phyloP scores from a whole-genome alignment of 257 asterid genomes.

The Solanum gandarillasii region DNA sequence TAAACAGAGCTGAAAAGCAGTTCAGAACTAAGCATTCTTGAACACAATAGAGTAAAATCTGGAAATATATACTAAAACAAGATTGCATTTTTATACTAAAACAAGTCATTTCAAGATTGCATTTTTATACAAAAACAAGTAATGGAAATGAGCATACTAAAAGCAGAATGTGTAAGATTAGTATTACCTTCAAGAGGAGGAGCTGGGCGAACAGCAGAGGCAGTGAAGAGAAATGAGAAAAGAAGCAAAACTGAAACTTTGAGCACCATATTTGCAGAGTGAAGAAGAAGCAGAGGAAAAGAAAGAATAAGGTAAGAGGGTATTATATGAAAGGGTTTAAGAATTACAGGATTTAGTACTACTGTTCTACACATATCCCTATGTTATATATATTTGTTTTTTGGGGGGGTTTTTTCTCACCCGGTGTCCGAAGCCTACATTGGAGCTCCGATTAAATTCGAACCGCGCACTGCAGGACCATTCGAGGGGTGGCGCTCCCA shows the following conservation, averaged over 20 bases:
- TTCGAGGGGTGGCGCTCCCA: accelerated
- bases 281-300: not conserved
- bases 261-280: conserved; percentile 21
- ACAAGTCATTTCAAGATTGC: not conserved
- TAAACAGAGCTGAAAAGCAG: not conserved
- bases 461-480: accelerated
- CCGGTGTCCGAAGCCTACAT: accelerated
- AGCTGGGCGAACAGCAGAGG: conserved; percentile 30
- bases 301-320: not conserved
- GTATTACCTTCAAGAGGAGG: conserved; percentile 55
- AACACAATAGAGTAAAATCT: not conserved
- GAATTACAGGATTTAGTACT: not conserved
- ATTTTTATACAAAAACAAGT: not conserved
- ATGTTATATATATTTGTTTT: too few relatives aligned
- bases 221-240: conserved; percentile 24
- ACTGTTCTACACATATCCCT: not conserved
- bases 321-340: not conserved
- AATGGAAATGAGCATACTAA: not conserved
- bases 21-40: not conserved
- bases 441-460: too few relatives aligned
- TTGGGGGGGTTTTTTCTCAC: too few relatives aligned
- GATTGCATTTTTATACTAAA: not conserved
- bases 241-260: conserved; percentile 21
- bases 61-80: not conserved
- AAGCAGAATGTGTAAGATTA: not conserved